Evolutionary conservation across 768 basidiomycete species (phyloP).

Genomic region (Glaciozyma martinii): DNA sequence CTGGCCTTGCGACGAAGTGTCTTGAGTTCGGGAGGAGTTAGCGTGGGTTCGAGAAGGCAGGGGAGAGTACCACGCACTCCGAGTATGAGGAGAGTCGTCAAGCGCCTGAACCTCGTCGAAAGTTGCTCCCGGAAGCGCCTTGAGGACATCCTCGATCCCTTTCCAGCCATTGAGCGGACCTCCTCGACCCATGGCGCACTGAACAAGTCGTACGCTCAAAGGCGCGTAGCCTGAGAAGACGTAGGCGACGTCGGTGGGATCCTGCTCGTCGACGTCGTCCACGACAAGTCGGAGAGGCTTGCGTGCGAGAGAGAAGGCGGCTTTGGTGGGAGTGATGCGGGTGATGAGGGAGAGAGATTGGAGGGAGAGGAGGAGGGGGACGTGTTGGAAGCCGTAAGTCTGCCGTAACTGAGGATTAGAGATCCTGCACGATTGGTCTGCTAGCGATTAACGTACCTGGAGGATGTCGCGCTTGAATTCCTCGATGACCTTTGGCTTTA

Average conservation of each 20-base stretch:
- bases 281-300: constrained; percentile 85
- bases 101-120: constrained; percentile 57
- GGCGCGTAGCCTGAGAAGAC: constrained; percentile 97
- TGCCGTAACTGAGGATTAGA: constrained; percentile 38
- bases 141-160: constrained; percentile 85
- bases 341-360: constrained; percentile 36
- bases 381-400: constrained; percentile 58
- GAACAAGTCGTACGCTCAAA: constrained; percentile 79
- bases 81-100: constrained; percentile 9
- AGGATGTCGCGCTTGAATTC: constrained; percentile 83
- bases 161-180: constrained; percentile 85
- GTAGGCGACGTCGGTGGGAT: constrained; percentile 86
- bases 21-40: neutral
- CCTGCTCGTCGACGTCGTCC: constrained; percentile 57
- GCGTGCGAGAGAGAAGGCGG: constrained; percentile 62
- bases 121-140: constrained; percentile 71
- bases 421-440: neutral
- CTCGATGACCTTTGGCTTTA: constrained; percentile 78
- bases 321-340: constrained; percentile 49
- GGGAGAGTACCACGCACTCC: constrained; percentile 2
- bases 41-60: neutral
- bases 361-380: constrained; percentile 43
- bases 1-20: constrained; percentile 45
- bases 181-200: constrained; percentile 52
- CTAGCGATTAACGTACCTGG: constrained; percentile 50